Conservation (phyloP, 192 early-diverging fungal genomes). For the Mortierella antarctica region DNA sequence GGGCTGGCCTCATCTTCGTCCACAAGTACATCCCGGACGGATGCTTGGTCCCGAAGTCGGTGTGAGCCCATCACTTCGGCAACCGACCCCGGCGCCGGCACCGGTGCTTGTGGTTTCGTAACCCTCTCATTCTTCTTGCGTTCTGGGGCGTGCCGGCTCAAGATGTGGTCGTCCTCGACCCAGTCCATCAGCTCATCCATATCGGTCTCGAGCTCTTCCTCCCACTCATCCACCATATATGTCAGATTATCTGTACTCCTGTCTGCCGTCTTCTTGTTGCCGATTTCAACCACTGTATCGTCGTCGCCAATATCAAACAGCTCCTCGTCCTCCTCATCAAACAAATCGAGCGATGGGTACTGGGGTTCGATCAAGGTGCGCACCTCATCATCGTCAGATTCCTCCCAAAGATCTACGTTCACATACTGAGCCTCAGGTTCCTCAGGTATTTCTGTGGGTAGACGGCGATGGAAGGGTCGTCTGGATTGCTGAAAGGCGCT, state of each 20-base stretch:
- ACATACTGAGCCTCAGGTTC: neutral
- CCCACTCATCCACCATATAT: slow-evolving; percentile 53
- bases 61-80: slow-evolving; percentile 11
- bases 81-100: neutral
- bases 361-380: slow-evolving; percentile 38
- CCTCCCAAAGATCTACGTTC: slow-evolving; percentile 15
- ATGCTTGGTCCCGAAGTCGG: slow-evolving; percentile 26
- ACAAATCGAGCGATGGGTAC: slow-evolving; percentile 42
- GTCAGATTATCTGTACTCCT: slow-evolving; percentile 24
- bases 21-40: slow-evolving; percentile 12
- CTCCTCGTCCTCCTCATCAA: slow-evolving; percentile 35
- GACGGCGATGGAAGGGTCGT: neutral
- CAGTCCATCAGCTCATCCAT: slow-evolving; percentile 47
- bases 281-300: slow-evolving; percentile 13
- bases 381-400: slow-evolving; percentile 5
- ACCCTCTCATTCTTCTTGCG: neutral
- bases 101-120: neutral
- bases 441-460: slow-evolving; percentile 1
- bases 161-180: slow-evolving; percentile 33
- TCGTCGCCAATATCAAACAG: slow-evolving; percentile 35
- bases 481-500: neutral
- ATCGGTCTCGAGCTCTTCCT: slow-evolving; percentile 50
- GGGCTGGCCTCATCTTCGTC: slow-evolving; percentile 38
- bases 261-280: neutral
- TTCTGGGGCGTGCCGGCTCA: neutral